Evolutionary conservation across 345 rosid species (phyloP).

Genomic region (Eucalyptus brandiana): DNA sequence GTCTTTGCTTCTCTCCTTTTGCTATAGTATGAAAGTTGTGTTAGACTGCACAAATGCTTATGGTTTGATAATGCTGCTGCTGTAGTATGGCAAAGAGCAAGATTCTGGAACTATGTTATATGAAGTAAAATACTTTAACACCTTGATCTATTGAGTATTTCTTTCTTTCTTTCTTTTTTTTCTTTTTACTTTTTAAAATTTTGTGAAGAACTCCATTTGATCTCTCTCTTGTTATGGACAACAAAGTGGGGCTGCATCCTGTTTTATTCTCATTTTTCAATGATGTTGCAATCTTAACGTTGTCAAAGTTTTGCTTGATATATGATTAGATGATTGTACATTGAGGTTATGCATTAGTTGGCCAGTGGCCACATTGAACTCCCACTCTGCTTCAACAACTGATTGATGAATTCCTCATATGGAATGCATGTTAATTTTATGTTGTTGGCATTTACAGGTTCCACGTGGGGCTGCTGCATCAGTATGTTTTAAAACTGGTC

Average conservation of each 20-base stretch:
- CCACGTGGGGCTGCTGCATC: conserved; percentile 95
- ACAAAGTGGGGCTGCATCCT: not conserved
- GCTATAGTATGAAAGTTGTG: not conserved
- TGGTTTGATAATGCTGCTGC: not conserved
- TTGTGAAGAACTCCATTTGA: not conserved
- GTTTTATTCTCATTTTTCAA: not conserved
- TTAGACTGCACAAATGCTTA: not conserved
- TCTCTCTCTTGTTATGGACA: not conserved
- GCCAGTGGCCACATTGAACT: not conserved
- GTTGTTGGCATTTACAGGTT: conserved; percentile 29
- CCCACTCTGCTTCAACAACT: not conserved
- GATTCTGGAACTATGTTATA: not conserved
- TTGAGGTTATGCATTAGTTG: not conserved
- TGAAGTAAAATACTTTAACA: not conserved
- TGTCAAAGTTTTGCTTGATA: not conserved
- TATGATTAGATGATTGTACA: not conserved
- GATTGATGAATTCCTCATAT: not conserved
- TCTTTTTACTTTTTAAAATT: not conserved
- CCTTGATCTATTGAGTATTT: not conserved
- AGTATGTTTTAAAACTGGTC: conserved; percentile 86
- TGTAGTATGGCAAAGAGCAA: not conserved
- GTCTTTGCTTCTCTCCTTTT: not conserved
- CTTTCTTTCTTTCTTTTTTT: not conserved
- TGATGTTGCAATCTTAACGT: not conserved
- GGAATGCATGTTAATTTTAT: not conserved